Evolutionary conservation across 495 filamentous ascomycete genomes (phyloP).

Genomic region (Clohesyomyces aquaticus): DNA sequence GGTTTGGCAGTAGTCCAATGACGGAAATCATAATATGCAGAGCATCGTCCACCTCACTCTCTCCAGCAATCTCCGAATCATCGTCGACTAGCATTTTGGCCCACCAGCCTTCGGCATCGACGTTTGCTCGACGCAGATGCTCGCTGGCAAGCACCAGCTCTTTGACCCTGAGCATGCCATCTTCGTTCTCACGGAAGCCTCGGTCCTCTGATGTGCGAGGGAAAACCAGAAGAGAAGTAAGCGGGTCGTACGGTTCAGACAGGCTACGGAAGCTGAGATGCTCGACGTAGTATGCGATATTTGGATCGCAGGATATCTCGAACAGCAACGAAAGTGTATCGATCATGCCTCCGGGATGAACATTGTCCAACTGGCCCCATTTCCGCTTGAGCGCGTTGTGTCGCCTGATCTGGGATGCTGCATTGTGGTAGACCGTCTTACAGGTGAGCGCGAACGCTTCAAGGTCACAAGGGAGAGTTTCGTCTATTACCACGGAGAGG

Average conservation of each 20-base stretch:
- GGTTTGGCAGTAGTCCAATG: conserved; percentile 18
- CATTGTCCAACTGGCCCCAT: conserved; percentile 6
- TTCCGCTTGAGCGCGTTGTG: conserved; percentile 20
- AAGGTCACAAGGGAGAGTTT: conserved; percentile 12
- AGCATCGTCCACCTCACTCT: neutral
- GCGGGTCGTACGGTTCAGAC: too few species aligned
- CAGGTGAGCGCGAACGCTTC: conserved; percentile 23
- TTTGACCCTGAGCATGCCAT: conserved; percentile 9
- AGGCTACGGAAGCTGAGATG: conserved; percentile 7
- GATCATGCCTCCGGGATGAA: neutral
- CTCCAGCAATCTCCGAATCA: too few species aligned
- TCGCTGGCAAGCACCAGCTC: neutral
- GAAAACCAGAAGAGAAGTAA: too few species aligned
- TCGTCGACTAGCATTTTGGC: conserved; percentile 13
- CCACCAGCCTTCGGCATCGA: conserved; percentile 17
- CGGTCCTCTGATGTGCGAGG: neutral
- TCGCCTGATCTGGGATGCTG: conserved; percentile 14
- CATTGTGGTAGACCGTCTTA: conserved; percentile 15
- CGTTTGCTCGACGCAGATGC: neutral
- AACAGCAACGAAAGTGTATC: conserved; percentile 9
- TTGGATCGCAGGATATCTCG: conserved; percentile 13
- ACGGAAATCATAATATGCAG: neutral
- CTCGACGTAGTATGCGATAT: conserved; percentile 20
- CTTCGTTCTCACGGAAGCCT: neutral
- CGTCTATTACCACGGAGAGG: conserved; percentile 18